Percentiles rank a stretch among this genome's conserved stretches.
phyloP scores from a whole-genome alignment of 1,139 yeast species.

The Martiniozyma asiatica region DNA sequence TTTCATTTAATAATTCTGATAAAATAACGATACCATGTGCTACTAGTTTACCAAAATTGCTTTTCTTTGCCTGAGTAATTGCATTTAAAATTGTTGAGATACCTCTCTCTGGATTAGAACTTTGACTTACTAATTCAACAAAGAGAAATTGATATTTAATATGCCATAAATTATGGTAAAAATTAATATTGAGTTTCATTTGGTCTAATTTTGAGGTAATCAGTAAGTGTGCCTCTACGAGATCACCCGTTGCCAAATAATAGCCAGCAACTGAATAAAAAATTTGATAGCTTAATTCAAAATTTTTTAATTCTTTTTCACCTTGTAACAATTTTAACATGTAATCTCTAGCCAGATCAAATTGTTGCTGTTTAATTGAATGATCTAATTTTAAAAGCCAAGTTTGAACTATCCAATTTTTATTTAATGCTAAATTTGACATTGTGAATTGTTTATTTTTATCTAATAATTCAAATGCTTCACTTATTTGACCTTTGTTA shows the following conservation, averaged over 20 bases:
- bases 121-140: constrained; percentile 28
- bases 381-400: constrained; percentile 27
- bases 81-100: constrained; percentile 35
- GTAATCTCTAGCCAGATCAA: constrained; percentile 20
- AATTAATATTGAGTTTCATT: constrained; percentile 18
- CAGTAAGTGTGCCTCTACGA: constrained; percentile 25
- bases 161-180: constrained; percentile 25
- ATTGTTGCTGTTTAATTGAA: constrained; percentile 29
- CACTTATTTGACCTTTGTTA: constrained; percentile 29
- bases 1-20: constrained; percentile 27
- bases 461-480: constrained; percentile 21
- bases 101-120: constrained; percentile 28
- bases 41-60: constrained; percentile 29
- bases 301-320: constrained; percentile 15
- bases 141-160: constrained; percentile 34
- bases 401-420: constrained; percentile 28
- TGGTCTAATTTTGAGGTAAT: constrained; percentile 23
- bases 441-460: constrained; percentile 11
- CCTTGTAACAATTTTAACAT: constrained; percentile 18
- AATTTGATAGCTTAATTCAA: constrained; percentile 19
- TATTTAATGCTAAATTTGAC: constrained; percentile 26
- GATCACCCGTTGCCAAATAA: constrained; percentile 1
- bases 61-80: constrained; percentile 28
- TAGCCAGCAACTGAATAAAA: constrained; percentile 4
- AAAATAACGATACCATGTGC: constrained; percentile 32